Percentiles rank a stretch among this genome's conserved stretches.
Conservation (phyloP, 2,329 filamentous ascomycete species). For the Pseudocercospora macadamiae region DNA sequence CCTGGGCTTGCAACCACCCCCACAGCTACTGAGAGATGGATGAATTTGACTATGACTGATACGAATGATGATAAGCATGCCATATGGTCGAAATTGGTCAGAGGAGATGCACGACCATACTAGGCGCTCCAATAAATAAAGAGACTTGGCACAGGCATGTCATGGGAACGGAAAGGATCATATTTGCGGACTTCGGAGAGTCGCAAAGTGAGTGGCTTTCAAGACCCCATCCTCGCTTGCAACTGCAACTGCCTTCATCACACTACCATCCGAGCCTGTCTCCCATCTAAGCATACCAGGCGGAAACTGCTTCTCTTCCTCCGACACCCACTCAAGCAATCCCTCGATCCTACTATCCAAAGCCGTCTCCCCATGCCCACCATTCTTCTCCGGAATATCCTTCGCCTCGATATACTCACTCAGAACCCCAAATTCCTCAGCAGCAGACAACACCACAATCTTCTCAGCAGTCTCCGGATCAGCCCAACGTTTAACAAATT, state of each 20-base stretch:
- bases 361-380: neutral
- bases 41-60: too few species aligned
- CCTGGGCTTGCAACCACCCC: too few species aligned
- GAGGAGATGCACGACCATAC: too few species aligned
- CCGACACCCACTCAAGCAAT: neutral
- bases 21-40: too few species aligned
- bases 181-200: too few species aligned
- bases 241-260: neutral
- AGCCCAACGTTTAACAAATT: neutral
- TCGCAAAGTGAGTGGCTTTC: neutral
- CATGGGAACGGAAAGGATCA: too few species aligned
- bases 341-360: neutral
- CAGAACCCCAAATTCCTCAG: neutral
- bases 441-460: neutral
- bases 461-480: neutral
- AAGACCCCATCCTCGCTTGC: neutral
- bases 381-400: neutral
- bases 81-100: too few species aligned
- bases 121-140: too few species aligned
- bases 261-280: neutral
- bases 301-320: neutral
- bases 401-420: neutral
- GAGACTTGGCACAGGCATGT: too few species aligned
- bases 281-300: neutral
- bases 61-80: too few species aligned